A percentile compares a stretch with the other conserved stretches of the same genome.
These are phyloP conservation scores for Pseudogymnoascus sp. DNA, from an alignment of 2,329 filamentous ascomycete species.

Conservation along the genomic window DNA sequence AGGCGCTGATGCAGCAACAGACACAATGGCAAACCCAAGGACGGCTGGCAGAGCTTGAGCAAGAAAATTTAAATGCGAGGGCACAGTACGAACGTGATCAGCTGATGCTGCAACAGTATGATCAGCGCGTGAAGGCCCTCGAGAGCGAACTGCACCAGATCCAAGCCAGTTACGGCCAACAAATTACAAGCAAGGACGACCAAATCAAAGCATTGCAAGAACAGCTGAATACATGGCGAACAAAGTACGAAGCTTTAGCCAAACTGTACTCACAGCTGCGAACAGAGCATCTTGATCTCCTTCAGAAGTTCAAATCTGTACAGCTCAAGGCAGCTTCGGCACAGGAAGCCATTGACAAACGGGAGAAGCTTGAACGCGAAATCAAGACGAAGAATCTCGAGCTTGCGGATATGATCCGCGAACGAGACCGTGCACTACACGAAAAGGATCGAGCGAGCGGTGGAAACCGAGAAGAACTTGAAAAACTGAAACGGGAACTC, in stretches of 20 bases:
- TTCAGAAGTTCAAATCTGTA: conserved; percentile 93
- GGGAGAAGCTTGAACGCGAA: conserved; percentile 92
- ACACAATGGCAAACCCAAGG: conserved; percentile 91
- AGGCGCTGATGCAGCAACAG: conserved; percentile 81
- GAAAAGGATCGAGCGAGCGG: conserved; percentile 85
- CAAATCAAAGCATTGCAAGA: conserved; percentile 89
- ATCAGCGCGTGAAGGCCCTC: conserved; percentile 84
- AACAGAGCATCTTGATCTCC: conserved; percentile 85
- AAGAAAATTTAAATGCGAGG: conserved; percentile 86
- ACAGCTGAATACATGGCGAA: conserved; percentile 94
- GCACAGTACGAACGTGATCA: conserved; percentile 97
- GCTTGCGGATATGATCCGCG: conserved; percentile 94
- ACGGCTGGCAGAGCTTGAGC: conserved; percentile 88
- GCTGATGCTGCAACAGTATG: conserved; percentile 93
- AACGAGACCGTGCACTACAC: conserved; percentile 85
- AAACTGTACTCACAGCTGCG: conserved; percentile 96
- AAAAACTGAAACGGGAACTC: conserved; percentile 89
- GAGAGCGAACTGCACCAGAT: conserved; percentile 81
- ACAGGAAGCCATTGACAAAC: conserved; percentile 88
- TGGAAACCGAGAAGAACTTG: conserved; percentile 83
- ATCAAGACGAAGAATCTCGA: conserved; percentile 99
- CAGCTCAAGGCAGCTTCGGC: conserved; percentile 95
- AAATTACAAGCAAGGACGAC: conserved; percentile 84
- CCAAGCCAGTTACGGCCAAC: conserved; percentile 75
- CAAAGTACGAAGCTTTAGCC: conserved; percentile 92